These are phyloP conservation scores for Primulina eburnea DNA, from an alignment of 257 asterid genomes.

Conservation along the genomic window DNA sequence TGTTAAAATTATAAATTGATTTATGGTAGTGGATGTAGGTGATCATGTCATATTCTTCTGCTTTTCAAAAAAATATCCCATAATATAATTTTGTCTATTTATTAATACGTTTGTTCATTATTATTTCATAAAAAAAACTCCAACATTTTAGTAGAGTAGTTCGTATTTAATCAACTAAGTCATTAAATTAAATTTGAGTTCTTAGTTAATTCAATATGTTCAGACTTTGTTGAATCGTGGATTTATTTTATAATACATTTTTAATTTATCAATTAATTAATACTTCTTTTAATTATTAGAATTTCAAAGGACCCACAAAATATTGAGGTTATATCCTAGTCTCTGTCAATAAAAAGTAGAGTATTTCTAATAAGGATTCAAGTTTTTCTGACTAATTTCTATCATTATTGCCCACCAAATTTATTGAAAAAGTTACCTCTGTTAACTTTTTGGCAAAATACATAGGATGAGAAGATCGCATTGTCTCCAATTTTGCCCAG, in stretches of 20 bases:
- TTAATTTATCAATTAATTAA: background rate
- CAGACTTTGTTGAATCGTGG: background rate
- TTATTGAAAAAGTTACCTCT: conserved; percentile 50
- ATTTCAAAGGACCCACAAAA: background rate
- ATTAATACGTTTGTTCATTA: background rate
- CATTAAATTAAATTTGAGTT: background rate
- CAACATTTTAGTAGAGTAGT: too few species aligned
- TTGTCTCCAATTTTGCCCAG: conserved; percentile 95
- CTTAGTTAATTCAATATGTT: background rate
- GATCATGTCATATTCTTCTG: too few species aligned
- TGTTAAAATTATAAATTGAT: too few species aligned
- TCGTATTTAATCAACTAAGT: too few species aligned
- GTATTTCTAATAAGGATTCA: conserved; percentile 22
- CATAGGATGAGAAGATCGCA: conserved; percentile 96
- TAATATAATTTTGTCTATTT: too few species aligned
- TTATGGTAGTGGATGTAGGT: too few species aligned
- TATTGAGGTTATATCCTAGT: background rate
- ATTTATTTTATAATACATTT: too few species aligned
- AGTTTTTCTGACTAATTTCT: conserved; percentile 6
- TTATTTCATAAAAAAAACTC: too few species aligned
- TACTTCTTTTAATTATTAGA: background rate
- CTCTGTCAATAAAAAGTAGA: conserved; percentile 4
- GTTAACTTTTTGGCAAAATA: conserved; percentile 80
- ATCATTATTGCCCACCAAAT: background rate
- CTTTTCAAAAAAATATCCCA: too few species aligned